These are phyloP conservation scores for Pythium folliculosum DNA, from an alignment of 352 stramenopile genomes.

Conservation along the genomic window DNA sequence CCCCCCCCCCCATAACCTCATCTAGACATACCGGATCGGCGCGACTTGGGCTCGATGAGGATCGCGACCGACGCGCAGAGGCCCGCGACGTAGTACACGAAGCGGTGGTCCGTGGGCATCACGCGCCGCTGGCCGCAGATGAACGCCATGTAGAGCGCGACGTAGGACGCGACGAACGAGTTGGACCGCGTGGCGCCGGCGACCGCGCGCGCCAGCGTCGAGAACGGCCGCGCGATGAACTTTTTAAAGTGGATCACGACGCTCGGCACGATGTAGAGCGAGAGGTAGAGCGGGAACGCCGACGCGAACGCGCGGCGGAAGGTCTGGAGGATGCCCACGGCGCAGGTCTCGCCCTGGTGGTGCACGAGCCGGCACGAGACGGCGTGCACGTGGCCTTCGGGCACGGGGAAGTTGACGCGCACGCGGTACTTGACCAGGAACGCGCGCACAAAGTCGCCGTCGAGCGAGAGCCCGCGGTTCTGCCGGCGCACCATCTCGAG, in stretches of 20 bases:
- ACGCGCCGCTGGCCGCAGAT: slow-evolving; percentile 63
- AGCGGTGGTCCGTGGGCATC: slow-evolving; percentile 63
- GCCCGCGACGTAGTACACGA: slow-evolving; percentile 76
- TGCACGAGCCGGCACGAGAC: slow-evolving; percentile 72
- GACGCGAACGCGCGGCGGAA: slow-evolving; percentile 64
- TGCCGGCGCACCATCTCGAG: slow-evolving; percentile 64
- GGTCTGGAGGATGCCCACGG: slow-evolving; percentile 44
- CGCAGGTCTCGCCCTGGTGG: slow-evolving; percentile 49
- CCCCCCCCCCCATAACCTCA: too few species aligned
- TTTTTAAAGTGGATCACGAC: slow-evolving; percentile 84
- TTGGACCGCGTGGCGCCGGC: slow-evolving; percentile 76
- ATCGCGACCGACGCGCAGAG: slow-evolving; percentile 68
- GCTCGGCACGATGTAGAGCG: slow-evolving; percentile 81
- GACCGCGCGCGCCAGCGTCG: slow-evolving; percentile 54
- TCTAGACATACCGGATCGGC: slow-evolving; percentile 59
- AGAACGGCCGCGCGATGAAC: slow-evolving; percentile 62
- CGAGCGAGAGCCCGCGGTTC: slow-evolving; percentile 53
- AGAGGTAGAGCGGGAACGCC: slow-evolving; percentile 82
- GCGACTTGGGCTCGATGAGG: slow-evolving; percentile 77
- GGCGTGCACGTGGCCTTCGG: slow-evolving; percentile 26
- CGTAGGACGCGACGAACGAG: slow-evolving; percentile 72
- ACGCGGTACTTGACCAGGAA: slow-evolving; percentile 47
- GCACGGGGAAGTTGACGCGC: slow-evolving; percentile 35
- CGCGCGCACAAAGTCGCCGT: slow-evolving; percentile 38
- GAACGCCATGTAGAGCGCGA: slow-evolving; percentile 66